Conservation (phyloP, 2,329 filamentous ascomycete species). For the Pezicula radicicola region DNA sequence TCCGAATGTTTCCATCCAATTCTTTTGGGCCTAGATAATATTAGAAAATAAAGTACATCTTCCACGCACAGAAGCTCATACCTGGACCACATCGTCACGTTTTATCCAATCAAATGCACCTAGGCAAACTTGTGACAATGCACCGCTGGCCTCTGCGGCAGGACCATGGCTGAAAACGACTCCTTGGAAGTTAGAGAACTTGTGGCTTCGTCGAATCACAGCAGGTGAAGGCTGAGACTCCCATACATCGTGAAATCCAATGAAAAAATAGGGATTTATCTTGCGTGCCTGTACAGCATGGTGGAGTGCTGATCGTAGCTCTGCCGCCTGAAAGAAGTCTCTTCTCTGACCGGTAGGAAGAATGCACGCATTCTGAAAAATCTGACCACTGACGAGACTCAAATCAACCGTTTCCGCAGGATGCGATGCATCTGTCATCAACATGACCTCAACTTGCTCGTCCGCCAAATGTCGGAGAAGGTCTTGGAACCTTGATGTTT, state of each 20-base stretch:
- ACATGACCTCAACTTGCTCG: not conserved
- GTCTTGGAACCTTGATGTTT: not conserved
- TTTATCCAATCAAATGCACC: conserved; percentile 35
- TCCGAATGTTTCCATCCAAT: not conserved
- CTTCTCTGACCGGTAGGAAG: conserved; percentile 33
- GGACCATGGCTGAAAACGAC: conserved; percentile 31
- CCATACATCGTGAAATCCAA: conserved; percentile 35
- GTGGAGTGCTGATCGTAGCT: conserved; percentile 30
- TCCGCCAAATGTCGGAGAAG: not conserved
- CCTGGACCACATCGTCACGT: conserved; percentile 28
- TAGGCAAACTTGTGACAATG: conserved; percentile 8
- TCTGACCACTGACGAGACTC: conserved; percentile 29
- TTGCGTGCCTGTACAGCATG: conserved; percentile 28
- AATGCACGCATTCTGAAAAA: conserved; percentile 39
- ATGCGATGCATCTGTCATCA: not conserved
- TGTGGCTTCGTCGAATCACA: conserved; percentile 32
- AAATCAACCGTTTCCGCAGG: not conserved
- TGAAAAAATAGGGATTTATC: conserved; percentile 31
- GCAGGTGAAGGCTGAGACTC: conserved; percentile 28
- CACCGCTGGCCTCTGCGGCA: conserved; percentile 5
- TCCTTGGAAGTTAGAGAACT: conserved; percentile 34
- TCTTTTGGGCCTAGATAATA: conserved; percentile 3
- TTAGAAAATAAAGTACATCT: not conserved
- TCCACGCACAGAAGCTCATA: conserved; percentile 19
- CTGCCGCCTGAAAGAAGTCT: conserved; percentile 37